phyloP scores from a whole-genome alignment of 768 basidiomycete species.

The Hydnomerulius pinastri region DNA sequence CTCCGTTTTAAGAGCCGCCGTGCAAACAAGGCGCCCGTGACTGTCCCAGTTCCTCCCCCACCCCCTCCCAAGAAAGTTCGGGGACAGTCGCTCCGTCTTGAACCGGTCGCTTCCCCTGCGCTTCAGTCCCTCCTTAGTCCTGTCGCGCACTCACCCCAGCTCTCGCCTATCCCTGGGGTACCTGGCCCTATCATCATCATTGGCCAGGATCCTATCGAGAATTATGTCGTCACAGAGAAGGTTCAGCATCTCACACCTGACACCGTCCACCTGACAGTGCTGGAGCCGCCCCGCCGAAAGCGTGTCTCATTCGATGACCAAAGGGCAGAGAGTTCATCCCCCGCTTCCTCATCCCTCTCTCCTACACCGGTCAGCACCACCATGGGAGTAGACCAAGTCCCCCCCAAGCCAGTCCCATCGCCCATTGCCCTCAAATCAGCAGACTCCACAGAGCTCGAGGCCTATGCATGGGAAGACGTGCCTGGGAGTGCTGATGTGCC shows the following conservation, averaged over 20 bases:
- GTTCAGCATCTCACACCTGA: not conserved
- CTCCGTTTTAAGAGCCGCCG: constrained; percentile 18
- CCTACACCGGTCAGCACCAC: not conserved
- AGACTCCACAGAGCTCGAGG: not conserved
- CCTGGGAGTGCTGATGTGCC: not conserved
- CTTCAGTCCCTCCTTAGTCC: not conserved
- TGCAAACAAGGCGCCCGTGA: not conserved
- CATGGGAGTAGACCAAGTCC: not conserved
- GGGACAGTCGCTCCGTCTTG: not conserved
- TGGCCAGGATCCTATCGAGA: not conserved
- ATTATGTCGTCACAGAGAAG: not conserved
- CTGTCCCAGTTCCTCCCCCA: not conserved
- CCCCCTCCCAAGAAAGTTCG: not conserved
- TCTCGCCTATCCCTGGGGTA: not conserved
- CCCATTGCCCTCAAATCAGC: not conserved
- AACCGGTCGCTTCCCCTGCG: not conserved
- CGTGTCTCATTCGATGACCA: constrained; percentile 6
- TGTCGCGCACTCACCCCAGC: not conserved
- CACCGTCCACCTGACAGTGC: not conserved
- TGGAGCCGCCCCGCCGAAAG: not conserved
- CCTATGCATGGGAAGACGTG: not conserved
- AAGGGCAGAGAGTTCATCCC: not conserved
- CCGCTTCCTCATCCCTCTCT: too few relatives aligned
- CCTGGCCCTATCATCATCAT: constrained; percentile 15
- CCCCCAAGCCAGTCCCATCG: not conserved